Percentiles rank a stretch among this genome's conserved stretches.
Conservation (phyloP, 192 early-diverging fungal genomes). For the Coemansia umbellata region DNA sequence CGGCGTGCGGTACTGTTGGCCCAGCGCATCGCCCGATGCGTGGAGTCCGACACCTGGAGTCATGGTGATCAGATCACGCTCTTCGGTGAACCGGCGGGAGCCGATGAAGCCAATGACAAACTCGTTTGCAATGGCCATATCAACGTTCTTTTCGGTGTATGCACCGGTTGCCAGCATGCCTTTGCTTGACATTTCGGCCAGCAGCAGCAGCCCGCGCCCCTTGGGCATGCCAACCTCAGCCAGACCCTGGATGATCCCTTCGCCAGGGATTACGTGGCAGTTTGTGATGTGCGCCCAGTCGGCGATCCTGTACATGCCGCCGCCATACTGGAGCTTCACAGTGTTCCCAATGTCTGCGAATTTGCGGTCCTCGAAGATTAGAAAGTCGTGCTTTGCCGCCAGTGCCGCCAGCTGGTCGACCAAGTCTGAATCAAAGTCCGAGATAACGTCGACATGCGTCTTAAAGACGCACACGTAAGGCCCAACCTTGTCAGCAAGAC, state of each 20-base stretch:
- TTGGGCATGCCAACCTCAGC: constrained; percentile 80
- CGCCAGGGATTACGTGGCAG: constrained; percentile 91
- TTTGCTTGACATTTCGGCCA: constrained; percentile 96
- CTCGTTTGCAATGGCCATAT: constrained; percentile 83
- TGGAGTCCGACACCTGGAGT: constrained; percentile 92
- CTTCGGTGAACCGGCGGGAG: constrained; percentile 57
- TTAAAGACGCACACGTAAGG: constrained; percentile 96
- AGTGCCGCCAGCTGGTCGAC: constrained; percentile 68
- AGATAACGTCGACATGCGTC: constrained; percentile 94
- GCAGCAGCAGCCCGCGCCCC: constrained; percentile 73
- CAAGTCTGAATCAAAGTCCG: constrained; percentile 89
- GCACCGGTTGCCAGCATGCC: constrained; percentile 76
- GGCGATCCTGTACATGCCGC: constrained; percentile 88
- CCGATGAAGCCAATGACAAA: constrained; percentile 97
- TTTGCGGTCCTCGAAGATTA: constrained; percentile 99
- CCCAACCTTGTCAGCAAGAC: constrained; percentile 82
- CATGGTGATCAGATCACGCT: constrained; percentile 90
- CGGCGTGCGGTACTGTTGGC: constrained; percentile 96
- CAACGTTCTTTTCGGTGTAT: constrained; percentile 83
- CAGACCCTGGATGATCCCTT: constrained; percentile 92
- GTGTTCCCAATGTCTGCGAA: constrained; percentile 99
- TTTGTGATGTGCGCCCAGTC: constrained; percentile 96
- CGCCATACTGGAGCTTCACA: constrained; percentile 90
- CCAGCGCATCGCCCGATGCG: constrained; percentile 76
- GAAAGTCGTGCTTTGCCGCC: constrained; percentile 82